Evolutionary conservation across 2,329 filamentous ascomycete genomes (phyloP).

Genomic region (Phialemoniopsis sp.): DNA sequence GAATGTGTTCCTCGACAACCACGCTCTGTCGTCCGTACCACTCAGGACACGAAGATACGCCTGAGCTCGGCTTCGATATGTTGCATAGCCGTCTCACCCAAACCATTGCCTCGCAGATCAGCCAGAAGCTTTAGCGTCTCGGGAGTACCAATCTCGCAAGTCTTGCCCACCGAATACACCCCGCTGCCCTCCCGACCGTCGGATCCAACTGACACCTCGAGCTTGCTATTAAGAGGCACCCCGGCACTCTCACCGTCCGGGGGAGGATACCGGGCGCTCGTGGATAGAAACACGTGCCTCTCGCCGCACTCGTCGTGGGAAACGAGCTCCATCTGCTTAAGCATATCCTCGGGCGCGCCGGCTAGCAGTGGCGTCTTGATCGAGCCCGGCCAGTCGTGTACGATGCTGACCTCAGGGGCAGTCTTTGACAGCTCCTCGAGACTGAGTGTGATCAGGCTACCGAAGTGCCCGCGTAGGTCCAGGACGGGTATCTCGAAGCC

Average conservation of each 20-base stretch:
- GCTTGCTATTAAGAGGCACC: slow-evolving; percentile 15
- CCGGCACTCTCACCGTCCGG: slow-evolving; percentile 13
- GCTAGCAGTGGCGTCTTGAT: slow-evolving; percentile 24
- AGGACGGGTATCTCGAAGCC: slow-evolving; percentile 28
- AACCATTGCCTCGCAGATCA: too few relatives aligned
- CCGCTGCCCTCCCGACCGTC: slow-evolving; percentile 27
- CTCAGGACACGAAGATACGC: too few relatives aligned
- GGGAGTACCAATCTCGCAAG: too few relatives aligned
- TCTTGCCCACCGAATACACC: slow-evolving; percentile 27
- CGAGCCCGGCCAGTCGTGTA: slow-evolving; percentile 32
- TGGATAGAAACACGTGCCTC: slow-evolving; percentile 29
- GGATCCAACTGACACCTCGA: slow-evolving; percentile 18
- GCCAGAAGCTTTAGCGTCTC: too few relatives aligned
- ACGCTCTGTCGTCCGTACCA: too few relatives aligned
- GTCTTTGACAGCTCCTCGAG: slow-evolving; percentile 41
- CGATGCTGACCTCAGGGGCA: slow-evolving; percentile 35
- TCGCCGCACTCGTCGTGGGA: slow-evolving; percentile 27
- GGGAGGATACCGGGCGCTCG: slow-evolving; percentile 25
- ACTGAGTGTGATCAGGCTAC: slow-evolving; percentile 43
- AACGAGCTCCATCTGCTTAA: slow-evolving; percentile 15
- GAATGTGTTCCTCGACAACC: too few relatives aligned
- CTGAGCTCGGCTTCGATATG: too few relatives aligned
- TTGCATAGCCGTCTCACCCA: too few relatives aligned
- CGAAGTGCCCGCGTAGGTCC: slow-evolving; percentile 39
- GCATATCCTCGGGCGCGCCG: slow-evolving; percentile 12